Base-by-base conservation (phyloP, 176 grass and related monocot genomes). In the Hsuehochloa calcarea region DNA sequence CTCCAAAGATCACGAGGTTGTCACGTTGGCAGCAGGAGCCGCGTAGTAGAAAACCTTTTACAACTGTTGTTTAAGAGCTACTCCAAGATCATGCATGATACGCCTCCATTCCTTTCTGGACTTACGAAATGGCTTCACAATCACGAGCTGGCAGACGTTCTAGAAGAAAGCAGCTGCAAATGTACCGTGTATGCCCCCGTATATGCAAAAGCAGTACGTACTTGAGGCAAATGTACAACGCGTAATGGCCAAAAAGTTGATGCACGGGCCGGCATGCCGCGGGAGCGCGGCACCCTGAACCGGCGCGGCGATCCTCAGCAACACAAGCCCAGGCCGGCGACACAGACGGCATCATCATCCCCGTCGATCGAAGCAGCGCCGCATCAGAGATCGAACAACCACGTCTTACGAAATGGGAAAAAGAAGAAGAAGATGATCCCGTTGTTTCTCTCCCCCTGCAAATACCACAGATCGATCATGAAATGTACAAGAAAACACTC, bases 271-370 rank as follows among this genome's bases (percentile, higher is more conserved):
- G 66, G 11, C 54, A 35, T 83, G 44, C 73, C 52, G 73, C 63
- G 31, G 22, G 54, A 71, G 80, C 68, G 45, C 77, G 68, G 85
- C 85, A 65, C 77, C 85, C 56, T 87, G 77, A 13, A 4, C 85
- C 43, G 55, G 19, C 54, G 46, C 46, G n/a, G 62, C 61, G 72
- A 68, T 16, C 16, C 80, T 6, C 52, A 29, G 54, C 37, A 20
- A 5, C 15, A 45, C 5, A 45, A 47, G 38, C 52, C 52, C 6
- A 55, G 20, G 46, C 46, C 12, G 46, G 46, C 46, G 46, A 47
- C 46, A 45, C 10, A 3, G 0, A 45, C 43, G 43, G 39, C 44
- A 45, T 12, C 10, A 11, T 10, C 10, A 11, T 45, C 43, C 43
- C 43, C 10, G 9, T 45, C 43, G 9, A 45, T 11, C 43, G 9